Conservation (phyloP, 768 basidiomycete genomes). For the Filobasidium wieringae region DNA sequence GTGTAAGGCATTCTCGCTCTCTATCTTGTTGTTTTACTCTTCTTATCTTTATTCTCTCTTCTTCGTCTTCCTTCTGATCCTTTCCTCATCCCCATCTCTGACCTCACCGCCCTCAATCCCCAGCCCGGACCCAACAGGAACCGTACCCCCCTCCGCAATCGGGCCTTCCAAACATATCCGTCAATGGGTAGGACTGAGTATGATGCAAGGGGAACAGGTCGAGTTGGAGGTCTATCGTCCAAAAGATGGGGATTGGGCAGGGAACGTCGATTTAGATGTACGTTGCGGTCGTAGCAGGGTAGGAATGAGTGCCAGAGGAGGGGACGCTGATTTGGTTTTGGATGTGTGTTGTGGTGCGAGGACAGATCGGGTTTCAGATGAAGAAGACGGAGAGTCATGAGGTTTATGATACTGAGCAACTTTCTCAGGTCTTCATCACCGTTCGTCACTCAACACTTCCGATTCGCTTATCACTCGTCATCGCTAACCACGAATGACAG, state of each 20-base stretch:
- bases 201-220: conserved; percentile 62
- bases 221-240: conserved; percentile 54
- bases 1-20: too few species aligned
- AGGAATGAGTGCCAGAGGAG: too few species aligned
- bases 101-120: neutral
- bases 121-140: conserved; percentile 70
- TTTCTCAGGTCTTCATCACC: conserved; percentile 56
- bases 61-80: neutral
- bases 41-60: neutral
- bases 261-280: conserved; percentile 65
- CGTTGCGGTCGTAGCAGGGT: conserved; percentile 9
- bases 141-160: conserved; percentile 55
- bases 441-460: conserved; percentile 19
- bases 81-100: too few species aligned
- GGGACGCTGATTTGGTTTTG: too few species aligned
- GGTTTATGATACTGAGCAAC: conserved; percentile 78
- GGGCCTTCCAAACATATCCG: conserved; percentile 70
- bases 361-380: conserved; percentile 39
- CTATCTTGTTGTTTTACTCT: too few species aligned
- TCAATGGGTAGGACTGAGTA: conserved; percentile 78
- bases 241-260: conserved; percentile 40
- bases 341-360: too few species aligned
- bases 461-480: neutral
- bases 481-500: conserved; percentile 30
- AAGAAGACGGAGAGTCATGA: conserved; percentile 43